These are phyloP conservation scores for Eucalyptus grandis DNA, from an alignment of 345 rosid species.

Conservation along the genomic window DNA sequence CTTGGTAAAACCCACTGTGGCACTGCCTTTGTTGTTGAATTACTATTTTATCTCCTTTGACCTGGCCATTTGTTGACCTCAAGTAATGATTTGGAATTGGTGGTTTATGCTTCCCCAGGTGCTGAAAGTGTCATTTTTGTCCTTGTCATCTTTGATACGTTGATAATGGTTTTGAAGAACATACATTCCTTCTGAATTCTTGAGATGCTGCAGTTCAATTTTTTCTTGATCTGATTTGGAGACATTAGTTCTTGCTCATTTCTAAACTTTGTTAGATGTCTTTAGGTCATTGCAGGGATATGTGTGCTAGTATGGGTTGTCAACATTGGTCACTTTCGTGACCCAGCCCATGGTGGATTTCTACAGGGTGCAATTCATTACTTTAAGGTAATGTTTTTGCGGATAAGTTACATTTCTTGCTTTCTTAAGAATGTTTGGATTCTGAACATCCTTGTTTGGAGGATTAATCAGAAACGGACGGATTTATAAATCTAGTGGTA, in stretches of 20 bases:
- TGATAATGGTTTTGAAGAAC: not conserved
- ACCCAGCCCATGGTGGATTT: slow-evolving; percentile 96
- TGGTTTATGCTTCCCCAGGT: not conserved
- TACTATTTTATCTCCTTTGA: not conserved
- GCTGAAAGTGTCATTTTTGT: not conserved
- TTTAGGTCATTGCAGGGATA: slow-evolving; percentile 95
- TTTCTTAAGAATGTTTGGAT: not conserved
- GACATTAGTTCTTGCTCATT: not conserved
- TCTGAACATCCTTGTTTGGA: not conserved
- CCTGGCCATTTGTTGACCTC: not conserved
- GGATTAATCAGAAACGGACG: not conserved
- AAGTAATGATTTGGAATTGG: not conserved
- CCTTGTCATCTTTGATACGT: not conserved
- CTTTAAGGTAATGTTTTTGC: slow-evolving; percentile 54
- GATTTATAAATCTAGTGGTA: not conserved
- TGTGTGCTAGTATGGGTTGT: slow-evolving; percentile 96
- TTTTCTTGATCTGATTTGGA: not conserved
- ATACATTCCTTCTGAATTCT: not conserved
- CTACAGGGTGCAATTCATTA: slow-evolving; percentile 95
- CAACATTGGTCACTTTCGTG: slow-evolving; percentile 94
- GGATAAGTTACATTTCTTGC: not conserved
- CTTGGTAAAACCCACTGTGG: not conserved
- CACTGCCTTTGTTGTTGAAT: not conserved
- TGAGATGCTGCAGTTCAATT: not conserved
- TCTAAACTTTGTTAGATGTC: not conserved